Base-by-base conservation (phyloP, 352 stramenopile species). In the Phytophthora sansomeana region DNA sequence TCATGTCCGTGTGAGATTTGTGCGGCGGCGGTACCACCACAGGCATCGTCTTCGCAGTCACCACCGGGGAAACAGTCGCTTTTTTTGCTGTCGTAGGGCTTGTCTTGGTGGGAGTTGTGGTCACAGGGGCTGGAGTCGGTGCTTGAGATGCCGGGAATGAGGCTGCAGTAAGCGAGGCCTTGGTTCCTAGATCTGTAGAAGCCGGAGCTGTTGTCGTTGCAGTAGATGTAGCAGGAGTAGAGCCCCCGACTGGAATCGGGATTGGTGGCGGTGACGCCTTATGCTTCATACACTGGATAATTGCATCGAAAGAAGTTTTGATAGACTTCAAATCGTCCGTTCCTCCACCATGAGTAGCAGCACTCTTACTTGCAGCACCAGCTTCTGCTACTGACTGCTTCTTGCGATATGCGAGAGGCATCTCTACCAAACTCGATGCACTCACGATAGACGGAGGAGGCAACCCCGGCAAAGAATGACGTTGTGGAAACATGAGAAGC, bases 281-380 rank as follows among this genome's bases (percentile, higher is more conserved):
- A 44, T 78, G 76, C 68, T 95, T 95, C 87, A 95, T 93, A 48
- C 87, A 92, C 60, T 92, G 85, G 13, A 95, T 87, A 52, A 95
- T 95, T 36, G 85, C 84, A 35, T 93, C 84, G 36, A 95, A 95
- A 24, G 87, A 95, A 6, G 69, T 85, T 30, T 78, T 81, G 59
- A 95, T 92, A 29, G 87, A 91, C 67, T 90, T 89, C 21, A 93
- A 67, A 65, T 93, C 85, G 43, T 91, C 80, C 33, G 86, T 55
- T n/a, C 68, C 70, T 28, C 59, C 64, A 58, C 38, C 30, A 32
- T 30, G 33, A 14, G 36, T 28, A 53, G 21, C 35, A 30, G 10
- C 41, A 9, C 13, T 30, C 17, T 70, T 77, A 1, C 56, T 41
- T 24, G 21, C 21, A 39, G 38, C 32, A 11, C 17, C 51, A 33